Evolutionary conservation across 176 grass and related monocot species (phyloP).

Genomic region (Eremochloa ophiuroides): DNA sequence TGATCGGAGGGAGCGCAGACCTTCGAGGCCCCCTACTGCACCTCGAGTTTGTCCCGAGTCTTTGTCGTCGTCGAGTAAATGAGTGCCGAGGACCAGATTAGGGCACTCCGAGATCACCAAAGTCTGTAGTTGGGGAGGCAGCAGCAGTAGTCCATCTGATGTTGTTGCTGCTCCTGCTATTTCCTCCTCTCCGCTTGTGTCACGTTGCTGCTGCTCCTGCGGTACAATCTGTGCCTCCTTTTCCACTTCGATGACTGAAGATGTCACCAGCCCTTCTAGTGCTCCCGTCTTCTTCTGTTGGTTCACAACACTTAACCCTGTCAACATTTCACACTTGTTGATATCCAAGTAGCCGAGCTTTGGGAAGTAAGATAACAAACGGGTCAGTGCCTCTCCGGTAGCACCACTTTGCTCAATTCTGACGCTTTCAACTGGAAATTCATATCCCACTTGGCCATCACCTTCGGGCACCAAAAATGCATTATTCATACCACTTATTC

Average conservation of each 20-base stretch:
- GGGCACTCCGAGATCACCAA: no score
- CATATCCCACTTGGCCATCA: not conserved
- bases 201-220: not conserved
- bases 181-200: not conserved
- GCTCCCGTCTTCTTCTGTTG: not conserved
- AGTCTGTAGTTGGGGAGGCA: no score
- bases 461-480: not conserved
- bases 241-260: not conserved
- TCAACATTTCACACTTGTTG: fast-evolving
- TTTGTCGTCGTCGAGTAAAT: no score
- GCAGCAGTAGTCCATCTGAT: no score
- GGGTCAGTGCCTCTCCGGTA: not conserved
- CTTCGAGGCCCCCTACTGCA: no score
- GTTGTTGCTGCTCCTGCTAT: no score
- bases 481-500: fast-evolving
- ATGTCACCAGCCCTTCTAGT: fast-evolving
- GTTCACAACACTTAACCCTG: not conserved
- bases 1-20: no score
- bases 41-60: no score
- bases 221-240: no score
- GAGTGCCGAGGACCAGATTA: no score
- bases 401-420: fast-evolving
- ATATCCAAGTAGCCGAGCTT: fast-evolving
- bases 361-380: not conserved
- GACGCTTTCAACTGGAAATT: not conserved